Conservation (phyloP, 2,329 filamentous ascomycete species). For the Calonectria henricotiae region DNA sequence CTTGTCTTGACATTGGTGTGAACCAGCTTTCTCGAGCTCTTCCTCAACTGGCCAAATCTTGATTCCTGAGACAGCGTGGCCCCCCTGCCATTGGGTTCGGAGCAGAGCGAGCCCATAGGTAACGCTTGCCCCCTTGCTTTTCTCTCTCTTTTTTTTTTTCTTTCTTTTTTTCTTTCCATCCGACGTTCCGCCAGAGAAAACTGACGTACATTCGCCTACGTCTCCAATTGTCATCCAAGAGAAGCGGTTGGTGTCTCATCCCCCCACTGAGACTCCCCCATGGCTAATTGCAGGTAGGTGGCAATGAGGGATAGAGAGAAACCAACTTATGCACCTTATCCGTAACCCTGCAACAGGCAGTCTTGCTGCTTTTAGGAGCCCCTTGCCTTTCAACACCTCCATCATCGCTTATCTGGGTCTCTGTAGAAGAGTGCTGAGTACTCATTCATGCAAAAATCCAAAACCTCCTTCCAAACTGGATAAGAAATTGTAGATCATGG, state of each 20-base stretch:
- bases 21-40: conserved; percentile 37
- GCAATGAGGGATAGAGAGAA: conserved; percentile 32
- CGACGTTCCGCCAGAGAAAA: conserved; percentile 36
- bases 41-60: conserved; percentile 32
- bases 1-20: conserved; percentile 35
- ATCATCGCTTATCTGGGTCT: background rate
- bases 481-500: conserved; percentile 3
- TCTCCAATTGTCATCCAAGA: conserved; percentile 27
- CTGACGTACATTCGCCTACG: conserved; percentile 17
- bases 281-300: conserved; percentile 34
- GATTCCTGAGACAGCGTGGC: conserved; percentile 34
- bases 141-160: no score
- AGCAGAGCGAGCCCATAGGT: conserved; percentile 29
- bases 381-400: conserved; percentile 32
- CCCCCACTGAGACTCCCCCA: background rate
- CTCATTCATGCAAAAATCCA: background rate
- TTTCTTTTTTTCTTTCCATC: conserved; percentile 47
- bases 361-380: conserved; percentile 37
- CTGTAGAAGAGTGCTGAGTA: background rate
- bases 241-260: conserved; percentile 44
- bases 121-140: conserved; percentile 30
- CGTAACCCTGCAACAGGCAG: conserved; percentile 26
- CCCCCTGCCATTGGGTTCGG: conserved; percentile 42
- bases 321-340: conserved; percentile 35
- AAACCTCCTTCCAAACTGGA: conserved; percentile 6